Conservation (phyloP, 257 asterid species). For the Petrea volubilis region DNA sequence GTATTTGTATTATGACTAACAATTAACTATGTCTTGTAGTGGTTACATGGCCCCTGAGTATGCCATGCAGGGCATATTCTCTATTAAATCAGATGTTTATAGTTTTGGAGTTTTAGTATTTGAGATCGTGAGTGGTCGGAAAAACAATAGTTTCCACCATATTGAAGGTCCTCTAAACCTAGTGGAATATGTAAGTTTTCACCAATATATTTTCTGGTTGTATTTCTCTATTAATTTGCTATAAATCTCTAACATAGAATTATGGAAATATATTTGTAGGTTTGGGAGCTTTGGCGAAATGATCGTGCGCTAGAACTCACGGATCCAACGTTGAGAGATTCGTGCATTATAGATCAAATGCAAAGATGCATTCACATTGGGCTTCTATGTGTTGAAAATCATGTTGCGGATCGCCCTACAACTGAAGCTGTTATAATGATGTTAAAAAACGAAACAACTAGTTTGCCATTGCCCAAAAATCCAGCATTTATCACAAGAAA, state of each 20-base stretch:
- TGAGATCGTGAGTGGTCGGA: slow-evolving; percentile 62
- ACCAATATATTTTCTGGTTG: background rate
- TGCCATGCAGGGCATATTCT: slow-evolving; percentile 67
- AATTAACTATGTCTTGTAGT: slow-evolving; percentile 26
- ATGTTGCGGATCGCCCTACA: slow-evolving; percentile 48
- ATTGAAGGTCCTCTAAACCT: slow-evolving; percentile 51
- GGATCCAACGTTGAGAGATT: slow-evolving; percentile 42
- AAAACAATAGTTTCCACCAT: slow-evolving; percentile 41
- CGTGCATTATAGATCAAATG: slow-evolving; percentile 33
- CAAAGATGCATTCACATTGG: slow-evolving; percentile 48
- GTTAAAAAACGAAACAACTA: slow-evolving; percentile 40
- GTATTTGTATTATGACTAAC: background rate
- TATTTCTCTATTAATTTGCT: background rate
- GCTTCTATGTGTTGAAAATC: slow-evolving; percentile 57
- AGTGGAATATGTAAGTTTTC: slow-evolving; percentile 64
- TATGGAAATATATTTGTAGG: slow-evolving; percentile 37
- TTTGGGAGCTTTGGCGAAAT: slow-evolving; percentile 60
- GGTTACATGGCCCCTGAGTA: slow-evolving; percentile 81
- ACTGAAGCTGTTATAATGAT: slow-evolving; percentile 47
- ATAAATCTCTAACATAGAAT: background rate
- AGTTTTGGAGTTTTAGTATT: slow-evolving; percentile 60
- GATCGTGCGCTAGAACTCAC: slow-evolving; percentile 35
- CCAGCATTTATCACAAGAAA: slow-evolving; percentile 50
- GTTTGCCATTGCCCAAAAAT: slow-evolving; percentile 36
- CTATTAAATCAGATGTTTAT: slow-evolving; percentile 60